Evolutionary conservation across 371 early-diverging fungal genomes (phyloP), one percentile per base, ranked within the genome.

Genomic region (Cladochytrium tenue): DNA sequence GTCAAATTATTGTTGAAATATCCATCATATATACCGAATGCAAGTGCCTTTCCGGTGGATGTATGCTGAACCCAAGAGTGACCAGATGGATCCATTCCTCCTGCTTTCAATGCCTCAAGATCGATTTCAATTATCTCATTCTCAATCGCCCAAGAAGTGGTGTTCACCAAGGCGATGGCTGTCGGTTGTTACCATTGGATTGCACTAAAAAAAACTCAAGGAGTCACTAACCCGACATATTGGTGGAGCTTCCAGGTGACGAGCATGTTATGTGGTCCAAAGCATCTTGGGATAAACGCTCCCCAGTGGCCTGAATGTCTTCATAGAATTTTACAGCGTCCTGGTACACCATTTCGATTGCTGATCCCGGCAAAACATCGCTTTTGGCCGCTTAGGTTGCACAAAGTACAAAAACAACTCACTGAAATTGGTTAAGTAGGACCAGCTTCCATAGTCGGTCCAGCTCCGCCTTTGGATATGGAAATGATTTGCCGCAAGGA

Each of bases 351-450:
- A 93, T 70, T 36, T 88, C 93, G 70, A 98, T 96, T 4, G 90
- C 84, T 2, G 93, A 90, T 0, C 98, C 98, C 2, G 98, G 97
- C 27, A 95, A 83, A n/a, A 65, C 67, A 56, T 62, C 64, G 52
- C 43, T 43, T 13, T 13, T 13, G 43, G 13, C 43, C 43, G 20
- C 13, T 13, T 43, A 3, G 28, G 30, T 50, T 63, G 56, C 60
- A 69, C 56, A 23, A 95, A 93, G 73, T 96, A 43, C 13, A 7
- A 43, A 43, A 43, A 20, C 7, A 7, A 20, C 43, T 13, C 20
- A 43, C 43, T 98, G 98, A 77, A 97, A 97, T 77, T 98, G 97
- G 67, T 95, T 95, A 76, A 97, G 80, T 53, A 94, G 88, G n/a
- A 95, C 77, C 23, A 89, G 71, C 67, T 96, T 94, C 98, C 98